Conservation (phyloP, 305 asterid species). For the Salvia sclarea region DNA sequence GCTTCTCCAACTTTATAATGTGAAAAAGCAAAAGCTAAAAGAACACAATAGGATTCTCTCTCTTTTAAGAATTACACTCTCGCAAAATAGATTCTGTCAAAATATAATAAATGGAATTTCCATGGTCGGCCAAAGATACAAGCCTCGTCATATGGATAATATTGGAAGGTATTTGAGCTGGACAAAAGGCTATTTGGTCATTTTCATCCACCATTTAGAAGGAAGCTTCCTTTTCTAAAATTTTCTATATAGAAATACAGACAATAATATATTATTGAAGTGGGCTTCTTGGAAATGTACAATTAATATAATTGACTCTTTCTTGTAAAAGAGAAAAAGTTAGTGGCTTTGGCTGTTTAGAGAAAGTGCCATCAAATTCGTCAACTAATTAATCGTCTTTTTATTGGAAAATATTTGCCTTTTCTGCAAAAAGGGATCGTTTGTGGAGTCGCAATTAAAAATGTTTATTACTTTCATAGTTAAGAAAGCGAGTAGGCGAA, state of each 20-base stretch:
- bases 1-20: too few relatives aligned
- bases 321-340: too few relatives aligned
- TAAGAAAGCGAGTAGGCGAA: background rate
- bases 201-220: background rate
- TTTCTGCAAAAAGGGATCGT: background rate
- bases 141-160: background rate
- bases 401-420: background rate
- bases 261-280: background rate
- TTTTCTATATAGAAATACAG: background rate
- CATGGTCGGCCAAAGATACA: background rate
- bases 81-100: background rate
- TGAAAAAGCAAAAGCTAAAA: too few relatives aligned
- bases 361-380: background rate
- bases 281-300: background rate
- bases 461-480: background rate
- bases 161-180: background rate
- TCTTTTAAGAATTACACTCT: too few relatives aligned
- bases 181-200: background rate
- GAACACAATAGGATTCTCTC: too few relatives aligned
- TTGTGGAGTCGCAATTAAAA: background rate
- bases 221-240: constrained; percentile 15
- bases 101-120: background rate
- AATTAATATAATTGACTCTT: background rate
- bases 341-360: background rate
- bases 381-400: background rate